Evolutionary conservation across 495 filamentous ascomycete species (phyloP).

Genomic region (Pseudoneurospora amorphoporcata): DNA sequence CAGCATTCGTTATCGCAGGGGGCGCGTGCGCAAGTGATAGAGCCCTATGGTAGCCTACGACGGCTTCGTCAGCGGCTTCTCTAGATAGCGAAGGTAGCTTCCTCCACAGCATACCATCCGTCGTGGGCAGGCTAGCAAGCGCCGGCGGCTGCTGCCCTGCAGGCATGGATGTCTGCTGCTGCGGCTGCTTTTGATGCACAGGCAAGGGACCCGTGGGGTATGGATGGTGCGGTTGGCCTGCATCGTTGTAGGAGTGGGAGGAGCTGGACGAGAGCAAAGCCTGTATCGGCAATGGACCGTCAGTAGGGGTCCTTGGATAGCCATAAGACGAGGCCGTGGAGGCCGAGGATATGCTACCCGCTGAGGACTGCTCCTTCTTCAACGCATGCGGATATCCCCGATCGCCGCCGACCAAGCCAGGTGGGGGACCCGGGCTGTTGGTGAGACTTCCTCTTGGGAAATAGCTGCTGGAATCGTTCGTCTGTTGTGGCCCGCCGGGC

Average conservation of each 20-base stretch:
- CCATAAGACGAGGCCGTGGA: conserved; percentile 16
- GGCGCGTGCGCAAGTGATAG: conserved; percentile 2
- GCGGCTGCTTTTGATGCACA: background rate
- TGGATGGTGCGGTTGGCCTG: conserved; percentile 4
- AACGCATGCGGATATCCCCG: conserved; percentile 16
- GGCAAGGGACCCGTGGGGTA: conserved; percentile 1
- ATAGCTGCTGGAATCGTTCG: conserved; percentile 13
- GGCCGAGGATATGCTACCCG: conserved; percentile 24
- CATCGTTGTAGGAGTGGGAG: conserved; percentile 15
- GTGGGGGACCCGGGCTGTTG: conserved; percentile 10
- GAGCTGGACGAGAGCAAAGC: conserved; percentile 32
- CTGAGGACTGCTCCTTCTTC: conserved; percentile 31
- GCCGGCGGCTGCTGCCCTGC: background rate
- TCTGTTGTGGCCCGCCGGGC: background rate
- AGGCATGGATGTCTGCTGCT: background rate
- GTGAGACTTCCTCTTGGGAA: conserved; percentile 6
- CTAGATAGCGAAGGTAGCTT: background rate
- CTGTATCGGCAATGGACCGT: conserved; percentile 37
- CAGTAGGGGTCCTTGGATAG: conserved; percentile 31
- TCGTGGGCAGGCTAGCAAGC: conserved; percentile 1
- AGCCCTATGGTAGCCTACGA: conserved; percentile 15
- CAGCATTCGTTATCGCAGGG: background rate
- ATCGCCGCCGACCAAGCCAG: conserved; percentile 6
- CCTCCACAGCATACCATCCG: conserved; percentile 12
- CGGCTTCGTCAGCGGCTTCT: conserved; percentile 5